Percentiles rank a stretch among this genome's conserved stretches.
phyloP scores from a whole-genome alignment of 192 early-diverging fungal genomes.

The Rhizophagus sp. region DNA sequence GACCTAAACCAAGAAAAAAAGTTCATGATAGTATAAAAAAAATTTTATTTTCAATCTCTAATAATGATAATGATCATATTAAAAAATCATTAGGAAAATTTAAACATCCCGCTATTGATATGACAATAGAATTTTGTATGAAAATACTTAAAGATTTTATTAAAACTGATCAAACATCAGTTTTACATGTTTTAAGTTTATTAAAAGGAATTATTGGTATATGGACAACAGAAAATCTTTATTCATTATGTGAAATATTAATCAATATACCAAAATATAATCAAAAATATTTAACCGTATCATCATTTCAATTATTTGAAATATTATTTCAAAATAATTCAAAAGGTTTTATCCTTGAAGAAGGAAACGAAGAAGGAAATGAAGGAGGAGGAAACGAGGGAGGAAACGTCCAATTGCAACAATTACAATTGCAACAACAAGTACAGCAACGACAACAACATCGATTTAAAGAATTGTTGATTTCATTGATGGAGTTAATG shows the following conservation, averaged over 20 bases:
- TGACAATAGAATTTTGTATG: slow-evolving; percentile 65
- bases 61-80: no score
- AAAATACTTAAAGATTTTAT: slow-evolving; percentile 57
- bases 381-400: background rate
- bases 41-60: slow-evolving; percentile 69
- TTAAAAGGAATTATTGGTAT: slow-evolving; percentile 62
- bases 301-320: slow-evolving; percentile 76
- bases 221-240: slow-evolving; percentile 53
- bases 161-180: slow-evolving; percentile 55
- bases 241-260: slow-evolving; percentile 68
- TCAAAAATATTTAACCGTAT: slow-evolving; percentile 74
- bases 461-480: slow-evolving; percentile 51
- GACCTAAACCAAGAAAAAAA: slow-evolving; percentile 82
- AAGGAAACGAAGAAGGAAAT: slow-evolving; percentile 25
- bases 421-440: no score
- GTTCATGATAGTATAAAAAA: slow-evolving; percentile 81
- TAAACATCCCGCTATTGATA: slow-evolving; percentile 70
- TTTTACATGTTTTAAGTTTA: slow-evolving; percentile 69
- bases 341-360: slow-evolving; percentile 42
- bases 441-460: slow-evolving; percentile 29
- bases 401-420: no score
- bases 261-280: slow-evolving; percentile 79
- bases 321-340: slow-evolving; percentile 54
- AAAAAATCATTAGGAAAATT: slow-evolving; percentile 41
- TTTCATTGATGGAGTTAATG: slow-evolving; percentile 72